Evolutionary conservation across 257 asterid genomes (phyloP), one percentile per base, ranked within the genome.

Genomic region (Lantana camara): DNA sequence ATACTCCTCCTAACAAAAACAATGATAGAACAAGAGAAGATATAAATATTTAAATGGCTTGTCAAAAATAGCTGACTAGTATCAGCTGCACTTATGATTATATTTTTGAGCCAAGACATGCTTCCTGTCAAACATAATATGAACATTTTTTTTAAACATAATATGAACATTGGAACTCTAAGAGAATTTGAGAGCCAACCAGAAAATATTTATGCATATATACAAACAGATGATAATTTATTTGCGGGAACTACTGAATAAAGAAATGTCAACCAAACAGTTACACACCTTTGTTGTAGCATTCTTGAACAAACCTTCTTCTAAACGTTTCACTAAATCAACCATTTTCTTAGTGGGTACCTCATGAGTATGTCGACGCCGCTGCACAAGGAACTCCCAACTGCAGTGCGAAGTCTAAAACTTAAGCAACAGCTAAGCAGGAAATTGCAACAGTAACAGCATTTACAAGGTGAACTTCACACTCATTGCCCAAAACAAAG

Each of bases 241-340:
- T 22, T 50, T 24, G 35, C 13, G 35, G 52, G 60, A 56, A 47
- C 16, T 41, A 41, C 27, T 48, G 63, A 76, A 60, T 47, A 57
- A 47, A 48, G 68, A 49, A 60, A 54, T 37, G 16, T 16, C 8
- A 44, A 69, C 52, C 20, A 19, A 60, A 57, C 27, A 44, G 9
- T 2, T 56, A 55, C 60, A 69, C 69, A 90, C 99, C 96, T 74
- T 86, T 66, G 99, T 56, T 1, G 72, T 20, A 62, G 96, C 98
- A 73, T 40, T 74, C 83, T 70, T 94, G 74, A 80, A 80, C 66
- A 94, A 73, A 57, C 84, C 86, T 72, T 88, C 99, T 75, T 94
- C 99, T 51, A 94, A 66, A 55, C 92, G 92, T 80, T 51, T 94
- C 77, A 85, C 96, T 66, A 90, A 46, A 72, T 90, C 98, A 6